Evolutionary conservation across 768 basidiomycete genomes (phyloP).

Genomic region (Cubamyces sp.): DNA sequence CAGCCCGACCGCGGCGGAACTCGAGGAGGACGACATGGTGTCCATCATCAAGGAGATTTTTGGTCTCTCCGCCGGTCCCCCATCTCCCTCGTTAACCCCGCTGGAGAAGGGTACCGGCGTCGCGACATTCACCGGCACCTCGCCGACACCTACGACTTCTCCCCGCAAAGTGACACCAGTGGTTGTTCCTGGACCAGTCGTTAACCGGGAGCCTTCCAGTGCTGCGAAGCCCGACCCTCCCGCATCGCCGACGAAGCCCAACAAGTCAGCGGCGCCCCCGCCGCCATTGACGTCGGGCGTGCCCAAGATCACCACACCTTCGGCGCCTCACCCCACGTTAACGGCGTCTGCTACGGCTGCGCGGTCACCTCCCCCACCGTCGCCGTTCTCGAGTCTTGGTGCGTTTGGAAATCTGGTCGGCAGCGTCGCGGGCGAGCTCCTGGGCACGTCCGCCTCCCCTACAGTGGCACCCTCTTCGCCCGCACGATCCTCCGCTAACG

Average conservation of each 20-base stretch:
- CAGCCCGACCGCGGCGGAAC: slow-evolving; percentile 34
- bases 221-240: slow-evolving; percentile 8
- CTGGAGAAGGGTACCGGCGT: slow-evolving; percentile 22
- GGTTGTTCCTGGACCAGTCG: neutral
- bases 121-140: slow-evolving; percentile 19
- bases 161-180: slow-evolving; percentile 17
- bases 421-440: slow-evolving; percentile 22
- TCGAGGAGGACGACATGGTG: slow-evolving; percentile 33
- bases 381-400: slow-evolving; percentile 19
- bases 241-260: slow-evolving; percentile 14
- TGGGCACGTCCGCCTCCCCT: slow-evolving; percentile 20
- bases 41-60: slow-evolving; percentile 41
- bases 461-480: slow-evolving; percentile 20
- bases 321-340: slow-evolving; percentile 11
- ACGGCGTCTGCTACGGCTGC: slow-evolving; percentile 10
- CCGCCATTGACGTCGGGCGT: neutral
- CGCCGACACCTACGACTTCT: slow-evolving; percentile 17
- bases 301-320: slow-evolving; percentile 15
- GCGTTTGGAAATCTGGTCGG: slow-evolving; percentile 15
- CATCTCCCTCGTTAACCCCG: slow-evolving; percentile 30
- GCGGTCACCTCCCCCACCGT: slow-evolving; percentile 5
- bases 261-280: slow-evolving; percentile 1
- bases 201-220: neutral
- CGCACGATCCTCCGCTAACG: slow-evolving; percentile 11
- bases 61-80: slow-evolving; percentile 29